phyloP scores from a whole-genome alignment of 75 land plant species.

The Cryptomeria japonica region DNA sequence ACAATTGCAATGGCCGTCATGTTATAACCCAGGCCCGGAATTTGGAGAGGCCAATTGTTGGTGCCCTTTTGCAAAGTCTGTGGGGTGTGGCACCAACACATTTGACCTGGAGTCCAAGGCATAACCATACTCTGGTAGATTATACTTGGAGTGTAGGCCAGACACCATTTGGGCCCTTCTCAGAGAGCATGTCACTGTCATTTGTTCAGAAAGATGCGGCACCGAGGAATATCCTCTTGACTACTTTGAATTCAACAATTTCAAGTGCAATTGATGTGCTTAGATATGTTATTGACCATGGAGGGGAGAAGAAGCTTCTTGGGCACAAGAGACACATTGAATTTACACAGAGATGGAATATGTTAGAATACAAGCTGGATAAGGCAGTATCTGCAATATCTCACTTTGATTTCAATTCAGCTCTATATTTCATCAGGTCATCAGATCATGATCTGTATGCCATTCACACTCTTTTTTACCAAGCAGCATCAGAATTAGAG shows the following conservation, averaged over 20 bases:
- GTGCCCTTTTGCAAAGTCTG: constrained; percentile 88
- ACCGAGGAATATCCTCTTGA: constrained; percentile 73
- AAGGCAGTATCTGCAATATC: constrained; percentile 84
- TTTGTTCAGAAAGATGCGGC: constrained; percentile 97
- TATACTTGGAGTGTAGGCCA: constrained; percentile 96
- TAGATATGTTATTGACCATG: constrained; percentile 65
- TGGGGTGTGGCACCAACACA: constrained; percentile 98
- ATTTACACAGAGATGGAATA: constrained; percentile 84
- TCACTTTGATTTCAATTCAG: constrained; percentile 81
- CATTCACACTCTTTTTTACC: constrained; percentile 70
- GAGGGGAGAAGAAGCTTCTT: constrained; percentile 78
- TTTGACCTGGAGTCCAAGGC: constrained; percentile 79
- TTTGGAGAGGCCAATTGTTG: constrained; percentile 85
- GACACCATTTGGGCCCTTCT: constrained; percentile 99
- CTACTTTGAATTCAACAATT: constrained; percentile 71
- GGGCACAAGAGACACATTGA: constrained; percentile 47
- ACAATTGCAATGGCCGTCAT: constrained; percentile 93
- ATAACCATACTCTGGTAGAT: constrained; percentile 83
- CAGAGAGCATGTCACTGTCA: constrained; percentile 69
- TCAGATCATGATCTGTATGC: constrained; percentile 88
- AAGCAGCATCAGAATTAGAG: constrained; percentile 72
- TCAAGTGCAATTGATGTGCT: constrained; percentile 73
- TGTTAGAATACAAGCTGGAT: constrained; percentile 80
- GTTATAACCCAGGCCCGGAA: constrained; percentile 70
- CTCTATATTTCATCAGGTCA: constrained; percentile 81